phyloP scores from a whole-genome alignment of 768 basidiomycete genomes.

The Kwoniella bestiolae region DNA sequence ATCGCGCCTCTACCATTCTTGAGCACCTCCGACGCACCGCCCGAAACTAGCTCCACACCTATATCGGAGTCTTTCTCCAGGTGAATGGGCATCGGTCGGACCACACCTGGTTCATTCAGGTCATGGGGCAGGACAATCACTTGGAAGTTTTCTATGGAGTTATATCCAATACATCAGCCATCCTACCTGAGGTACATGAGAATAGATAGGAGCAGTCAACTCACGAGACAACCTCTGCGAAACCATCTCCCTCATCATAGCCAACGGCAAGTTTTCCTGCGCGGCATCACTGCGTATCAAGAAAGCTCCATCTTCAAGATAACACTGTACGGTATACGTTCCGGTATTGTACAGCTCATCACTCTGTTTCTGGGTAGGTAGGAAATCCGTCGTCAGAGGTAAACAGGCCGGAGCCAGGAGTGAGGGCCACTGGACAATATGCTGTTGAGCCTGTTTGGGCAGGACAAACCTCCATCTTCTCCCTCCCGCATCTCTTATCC shows the following conservation, averaged over 20 bases:
- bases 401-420: constrained; percentile 83
- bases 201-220: constrained; percentile 10
- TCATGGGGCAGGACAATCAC: constrained; percentile 68
- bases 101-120: constrained; percentile 20
- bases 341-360: constrained; percentile 79
- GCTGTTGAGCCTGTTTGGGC: constrained; percentile 68
- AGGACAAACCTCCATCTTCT: constrained; percentile 83
- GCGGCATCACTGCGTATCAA: constrained; percentile 68
- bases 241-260: constrained; percentile 81
- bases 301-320: constrained; percentile 82
- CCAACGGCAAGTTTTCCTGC: constrained; percentile 50
- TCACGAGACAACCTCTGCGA: constrained; percentile 71
- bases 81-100: constrained; percentile 26
- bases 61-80: constrained; percentile 27
- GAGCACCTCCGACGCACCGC: constrained; percentile 58
- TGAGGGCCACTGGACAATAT: constrained; percentile 84
- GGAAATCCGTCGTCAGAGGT: constrained; percentile 86
- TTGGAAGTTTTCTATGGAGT: constrained; percentile 79
- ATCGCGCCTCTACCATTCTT: constrained; percentile 66
- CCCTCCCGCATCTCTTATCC: constrained; percentile 58
- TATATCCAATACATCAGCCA: neutral
- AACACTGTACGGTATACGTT: constrained; percentile 85
- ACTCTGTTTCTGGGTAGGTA: constrained; percentile 72
- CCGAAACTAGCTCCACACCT: constrained; percentile 32
- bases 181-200: neutral